Evolutionary conservation across 192 early-diverging fungal species (phyloP).

Genomic region (Linnemannia exigua): DNA sequence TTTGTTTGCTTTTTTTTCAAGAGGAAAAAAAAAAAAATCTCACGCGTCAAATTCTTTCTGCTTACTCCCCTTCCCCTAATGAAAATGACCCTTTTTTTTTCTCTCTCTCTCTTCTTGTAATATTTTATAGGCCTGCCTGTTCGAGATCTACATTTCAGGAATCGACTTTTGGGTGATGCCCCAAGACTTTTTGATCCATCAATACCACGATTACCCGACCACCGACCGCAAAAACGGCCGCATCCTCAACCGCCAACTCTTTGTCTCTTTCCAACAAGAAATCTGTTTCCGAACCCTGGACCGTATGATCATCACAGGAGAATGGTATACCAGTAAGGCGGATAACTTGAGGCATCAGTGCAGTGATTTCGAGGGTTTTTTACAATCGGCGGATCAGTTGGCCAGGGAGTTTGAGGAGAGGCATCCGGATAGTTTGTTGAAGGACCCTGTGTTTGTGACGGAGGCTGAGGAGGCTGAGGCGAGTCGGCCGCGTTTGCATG

Average conservation of each 20-base stretch:
- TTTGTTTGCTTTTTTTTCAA: neutral
- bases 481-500: neutral
- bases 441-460: constrained; percentile 37
- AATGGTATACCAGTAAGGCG: constrained; percentile 63
- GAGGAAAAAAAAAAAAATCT: too few species aligned
- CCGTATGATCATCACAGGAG: constrained; percentile 61
- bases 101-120: neutral
- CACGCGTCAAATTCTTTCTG: too few species aligned
- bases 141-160: constrained; percentile 72
- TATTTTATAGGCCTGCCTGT: constrained; percentile 63
- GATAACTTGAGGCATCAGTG: constrained; percentile 65
- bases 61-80: too few species aligned
- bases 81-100: neutral
- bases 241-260: constrained; percentile 71
- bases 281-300: constrained; percentile 60
- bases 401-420: constrained; percentile 40
- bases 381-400: constrained; percentile 41
- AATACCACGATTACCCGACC: constrained; percentile 70
- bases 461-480: neutral
- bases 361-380: constrained; percentile 30
- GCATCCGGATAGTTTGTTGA: constrained; percentile 30
- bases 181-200: constrained; percentile 71
- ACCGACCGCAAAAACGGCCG: constrained; percentile 64
- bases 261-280: constrained; percentile 68
- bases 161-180: constrained; percentile 74